Conservation (phyloP, 73 alveolate species). For the Uronychia setigera region DNA sequence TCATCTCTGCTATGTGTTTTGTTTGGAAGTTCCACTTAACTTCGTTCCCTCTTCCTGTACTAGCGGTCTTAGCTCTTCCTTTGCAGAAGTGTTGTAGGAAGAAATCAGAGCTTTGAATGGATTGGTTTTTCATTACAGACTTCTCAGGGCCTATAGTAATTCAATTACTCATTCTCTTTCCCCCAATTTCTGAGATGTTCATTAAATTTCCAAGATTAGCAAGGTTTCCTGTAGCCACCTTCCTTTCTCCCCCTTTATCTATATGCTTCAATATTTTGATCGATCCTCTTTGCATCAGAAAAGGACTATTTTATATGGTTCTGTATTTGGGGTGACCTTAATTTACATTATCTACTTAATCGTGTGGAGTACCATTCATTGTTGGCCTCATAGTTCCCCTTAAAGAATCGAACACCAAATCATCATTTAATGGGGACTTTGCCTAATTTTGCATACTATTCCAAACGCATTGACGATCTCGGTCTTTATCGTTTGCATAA, state of each 20-base stretch:
- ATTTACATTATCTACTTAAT: too few species aligned
- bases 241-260: neutral
- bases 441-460: neutral
- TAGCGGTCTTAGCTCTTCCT: neutral
- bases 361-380: neutral
- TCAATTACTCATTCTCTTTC: too few species aligned
- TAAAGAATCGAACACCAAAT: neutral
- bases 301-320: neutral
- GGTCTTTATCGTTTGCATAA: neutral
- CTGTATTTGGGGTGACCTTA: neutral
- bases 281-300: neutral
- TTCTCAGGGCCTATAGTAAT: too few species aligned
- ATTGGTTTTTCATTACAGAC: neutral
- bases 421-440: neutral
- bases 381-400: neutral
- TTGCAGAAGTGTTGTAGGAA: neutral
- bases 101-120: neutral
- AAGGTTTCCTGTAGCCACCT: neutral
- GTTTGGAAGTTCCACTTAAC: neutral
- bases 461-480: neutral
- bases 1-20: neutral
- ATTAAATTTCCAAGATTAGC: too few species aligned
- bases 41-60: neutral
- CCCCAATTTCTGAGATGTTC: too few species aligned
- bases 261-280: neutral